Conservation (phyloP, 257 asterid species). For the Solanum chiquidenum region DNA sequence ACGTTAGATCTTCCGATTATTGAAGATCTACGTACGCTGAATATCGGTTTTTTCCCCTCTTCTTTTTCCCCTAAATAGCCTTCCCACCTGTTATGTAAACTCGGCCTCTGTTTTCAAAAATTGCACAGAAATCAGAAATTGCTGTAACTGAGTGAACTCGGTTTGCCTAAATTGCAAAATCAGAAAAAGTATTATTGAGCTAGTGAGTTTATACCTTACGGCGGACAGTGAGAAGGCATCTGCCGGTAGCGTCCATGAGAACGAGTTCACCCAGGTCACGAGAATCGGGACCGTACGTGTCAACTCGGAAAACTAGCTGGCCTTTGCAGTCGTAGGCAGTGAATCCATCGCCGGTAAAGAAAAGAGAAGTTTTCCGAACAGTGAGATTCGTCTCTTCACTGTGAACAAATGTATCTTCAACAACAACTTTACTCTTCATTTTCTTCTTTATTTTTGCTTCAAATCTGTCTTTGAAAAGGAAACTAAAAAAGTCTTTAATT, state of each 20-base stretch:
- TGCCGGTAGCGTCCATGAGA: conserved; percentile 63
- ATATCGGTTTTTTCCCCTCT: conserved; percentile 40
- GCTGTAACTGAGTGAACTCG: background rate
- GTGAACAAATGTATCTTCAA: conserved; percentile 29
- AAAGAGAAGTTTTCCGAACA: conserved; percentile 52
- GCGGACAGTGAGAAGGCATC: conserved; percentile 69
- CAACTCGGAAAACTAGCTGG: conserved; percentile 58
- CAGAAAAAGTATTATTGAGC: background rate
- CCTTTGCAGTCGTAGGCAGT: conserved; percentile 53
- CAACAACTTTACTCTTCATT: conserved; percentile 25
- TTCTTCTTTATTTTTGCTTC: background rate
- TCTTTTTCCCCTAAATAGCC: conserved; percentile 52
- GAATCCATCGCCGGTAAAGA: conserved; percentile 76
- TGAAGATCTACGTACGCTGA: conserved; percentile 52
- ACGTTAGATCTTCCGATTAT: conserved; percentile 48
- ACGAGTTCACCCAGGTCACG: conserved; percentile 40
- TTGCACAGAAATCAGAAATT: background rate
- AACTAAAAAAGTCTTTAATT: background rate
- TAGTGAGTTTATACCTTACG: conserved; percentile 40
- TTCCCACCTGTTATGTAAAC: conserved; percentile 73
- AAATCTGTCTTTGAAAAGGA: background rate
- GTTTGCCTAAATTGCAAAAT: background rate
- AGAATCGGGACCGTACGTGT: conserved; percentile 43
- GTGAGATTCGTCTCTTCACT: conserved; percentile 50
- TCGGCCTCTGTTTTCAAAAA: conserved; percentile 46